phyloP scores from a whole-genome alignment of 768 basidiomycete genomes.

The Kwoniella heveanensis region DNA sequence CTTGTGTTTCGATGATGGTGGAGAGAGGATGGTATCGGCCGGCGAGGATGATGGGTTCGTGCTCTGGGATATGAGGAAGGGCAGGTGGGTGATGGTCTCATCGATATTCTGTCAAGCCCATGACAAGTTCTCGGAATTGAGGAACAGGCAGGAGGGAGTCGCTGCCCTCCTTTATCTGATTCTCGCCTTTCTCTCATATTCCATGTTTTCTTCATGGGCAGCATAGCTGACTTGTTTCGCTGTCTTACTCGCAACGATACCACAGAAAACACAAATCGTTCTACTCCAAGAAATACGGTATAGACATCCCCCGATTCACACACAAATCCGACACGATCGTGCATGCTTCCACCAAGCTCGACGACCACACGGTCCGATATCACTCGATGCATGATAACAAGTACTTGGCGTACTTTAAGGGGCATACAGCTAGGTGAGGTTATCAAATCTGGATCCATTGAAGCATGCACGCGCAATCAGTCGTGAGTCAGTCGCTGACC shows the following conservation, averaged over 20 bases:
- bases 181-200: background rate
- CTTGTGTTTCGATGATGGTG: conserved; percentile 85
- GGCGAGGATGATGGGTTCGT: conserved; percentile 91
- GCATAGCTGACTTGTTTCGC: background rate
- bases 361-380: conserved; percentile 85
- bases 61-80: conserved; percentile 82
- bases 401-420: conserved; percentile 92
- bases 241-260: too few relatives aligned
- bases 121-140: too few relatives aligned
- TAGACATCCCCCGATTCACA: conserved; percentile 90
- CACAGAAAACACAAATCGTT: conserved; percentile 73
- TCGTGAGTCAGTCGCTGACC: background rate
- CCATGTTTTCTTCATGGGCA: background rate
- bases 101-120: too few relatives aligned
- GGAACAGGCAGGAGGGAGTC: too few relatives aligned
- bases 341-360: conserved; percentile 90
- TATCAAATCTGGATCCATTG: too few relatives aligned
- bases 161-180: background rate
- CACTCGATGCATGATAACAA: conserved; percentile 95
- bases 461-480: too few relatives aligned
- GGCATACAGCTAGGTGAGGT: conserved; percentile 75
- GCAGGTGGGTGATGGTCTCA: conserved; percentile 82
- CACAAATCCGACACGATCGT: conserved; percentile 83
- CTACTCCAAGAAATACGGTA: conserved; percentile 94
- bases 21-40: conserved; percentile 81